These are phyloP conservation scores for Celoporthe dispersa DNA, from an alignment of 2,329 filamentous ascomycete genomes.

Conservation along the genomic window DNA sequence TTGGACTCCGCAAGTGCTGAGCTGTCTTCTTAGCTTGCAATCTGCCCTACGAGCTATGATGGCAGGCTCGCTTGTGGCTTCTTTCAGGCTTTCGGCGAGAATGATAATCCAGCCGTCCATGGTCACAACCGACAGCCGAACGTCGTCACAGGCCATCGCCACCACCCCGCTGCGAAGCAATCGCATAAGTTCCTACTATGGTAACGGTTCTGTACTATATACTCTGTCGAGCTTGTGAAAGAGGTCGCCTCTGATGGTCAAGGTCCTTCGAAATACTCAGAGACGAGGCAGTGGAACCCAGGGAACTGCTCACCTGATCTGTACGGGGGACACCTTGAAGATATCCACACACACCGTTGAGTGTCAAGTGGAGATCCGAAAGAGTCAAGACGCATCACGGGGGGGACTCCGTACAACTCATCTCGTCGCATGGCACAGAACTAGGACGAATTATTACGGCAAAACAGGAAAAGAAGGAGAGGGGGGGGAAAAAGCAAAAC, in stretches of 20 bases:
- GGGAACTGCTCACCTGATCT: neutral
- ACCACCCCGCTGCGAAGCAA: neutral
- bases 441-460: neutral
- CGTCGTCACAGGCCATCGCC: neutral
- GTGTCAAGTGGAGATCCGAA: neutral
- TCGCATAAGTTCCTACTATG: neutral
- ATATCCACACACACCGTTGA: constrained; percentile 5
- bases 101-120: neutral
- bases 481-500: neutral
- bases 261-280: neutral
- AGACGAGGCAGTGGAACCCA: neutral
- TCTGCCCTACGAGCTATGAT: neutral
- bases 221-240: neutral
- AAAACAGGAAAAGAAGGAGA: neutral
- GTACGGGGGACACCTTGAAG: neutral
- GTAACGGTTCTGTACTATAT: neutral
- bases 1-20: neutral
- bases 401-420: neutral
- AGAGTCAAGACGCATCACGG: constrained; percentile 2
- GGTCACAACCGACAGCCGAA: neutral
- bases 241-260: neutral
- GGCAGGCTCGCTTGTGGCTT: neutral
- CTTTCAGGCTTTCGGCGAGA: neutral
- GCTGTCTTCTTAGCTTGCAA: neutral
- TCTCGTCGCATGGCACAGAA: neutral